Evolutionary conservation across 345 rosid species (phyloP), one percentile per base, ranked within the genome.

Genomic region (Salix caprea): DNA sequence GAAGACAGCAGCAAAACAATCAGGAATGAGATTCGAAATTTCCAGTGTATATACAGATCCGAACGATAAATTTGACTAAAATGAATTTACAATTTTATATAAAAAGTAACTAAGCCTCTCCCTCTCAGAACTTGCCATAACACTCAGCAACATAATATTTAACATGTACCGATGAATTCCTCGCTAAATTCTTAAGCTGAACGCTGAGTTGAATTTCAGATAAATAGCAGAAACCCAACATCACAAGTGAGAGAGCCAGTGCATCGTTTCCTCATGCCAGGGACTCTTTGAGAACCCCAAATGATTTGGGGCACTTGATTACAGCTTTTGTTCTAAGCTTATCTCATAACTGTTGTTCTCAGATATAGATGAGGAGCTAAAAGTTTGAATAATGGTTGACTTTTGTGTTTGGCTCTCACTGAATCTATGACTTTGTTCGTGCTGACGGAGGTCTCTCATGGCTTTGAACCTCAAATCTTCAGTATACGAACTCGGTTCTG

Each of bases 401-500:
- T 80, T 73, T 69, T 76, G 87, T 18, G 82, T 80, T 69, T 85
- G 85, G 74, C 80, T 81, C 56, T 48, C 72, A 72, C 85, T 79
- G 9, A 42, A 46, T 39, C 54, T 79, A 42, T 77, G 79, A 56
- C 78, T 34, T 54, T 77, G 86, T 62, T 74, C 67, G 36, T 73
- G 77, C 69, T 24, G 82, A 39, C 78, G 80, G n/a, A 84, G 72
- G 65, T 86, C 92, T 82, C 84, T 83, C 79, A 87, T 76, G 73
- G 78, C 76, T 34, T 79, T 79, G 74, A 82, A 79, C 74, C 82
- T 75, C 30, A 79, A 34, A 69, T 82, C 85, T 42, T 79, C 69
- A 6, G 65, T 7, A 15, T 76, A 76, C 6, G 23, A 32, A 74
- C 75, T 32, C 14, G 72, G 66, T 24, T 65, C 76, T 1, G 78